Evolutionary conservation across 805 yeast species (phyloP).

Genomic region (Jamesozyma rosinii): DNA sequence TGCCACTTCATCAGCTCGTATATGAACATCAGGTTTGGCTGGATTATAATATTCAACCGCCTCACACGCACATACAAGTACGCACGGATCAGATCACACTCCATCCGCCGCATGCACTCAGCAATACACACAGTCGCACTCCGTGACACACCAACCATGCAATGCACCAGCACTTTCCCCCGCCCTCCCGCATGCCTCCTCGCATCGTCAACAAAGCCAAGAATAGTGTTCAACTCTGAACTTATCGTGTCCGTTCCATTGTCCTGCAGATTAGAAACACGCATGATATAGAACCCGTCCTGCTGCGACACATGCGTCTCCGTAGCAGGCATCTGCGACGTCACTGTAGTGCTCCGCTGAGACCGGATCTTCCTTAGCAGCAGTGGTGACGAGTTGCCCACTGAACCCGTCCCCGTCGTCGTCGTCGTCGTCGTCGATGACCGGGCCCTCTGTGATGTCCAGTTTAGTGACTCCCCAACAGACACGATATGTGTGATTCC

Average conservation of each 20-base stretch:
- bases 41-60: slow-evolving; percentile 83
- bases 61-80: slow-evolving; percentile 84
- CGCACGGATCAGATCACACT: slow-evolving; percentile 63
- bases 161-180: slow-evolving; percentile 68
- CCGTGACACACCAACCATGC: slow-evolving; percentile 91
- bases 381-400: slow-evolving; percentile 5
- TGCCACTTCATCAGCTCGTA: slow-evolving; percentile 67
- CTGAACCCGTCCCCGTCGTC: slow-evolving; percentile 14
- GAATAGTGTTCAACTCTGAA: slow-evolving; percentile 48
- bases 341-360: slow-evolving; percentile 5
- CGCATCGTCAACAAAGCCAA: slow-evolving; percentile 56
- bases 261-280: slow-evolving; percentile 70
- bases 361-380: not conserved
- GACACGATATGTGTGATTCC: slow-evolving; percentile 70
- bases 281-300: slow-evolving; percentile 32
- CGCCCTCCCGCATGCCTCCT: slow-evolving; percentile 21
- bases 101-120: slow-evolving; percentile 75
- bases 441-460: slow-evolving; percentile 33
- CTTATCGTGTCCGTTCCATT: slow-evolving; percentile 81
- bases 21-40: slow-evolving; percentile 86
- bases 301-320: slow-evolving; percentile 8
- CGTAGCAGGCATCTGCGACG: not conserved
- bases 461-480: slow-evolving; percentile 71
- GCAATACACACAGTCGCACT: slow-evolving; percentile 95
- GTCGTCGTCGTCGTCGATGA: slow-evolving; percentile 1